Evolutionary conservation across 164 flowering plant species (phyloP).

Genomic region (Vitis rupestris): DNA sequence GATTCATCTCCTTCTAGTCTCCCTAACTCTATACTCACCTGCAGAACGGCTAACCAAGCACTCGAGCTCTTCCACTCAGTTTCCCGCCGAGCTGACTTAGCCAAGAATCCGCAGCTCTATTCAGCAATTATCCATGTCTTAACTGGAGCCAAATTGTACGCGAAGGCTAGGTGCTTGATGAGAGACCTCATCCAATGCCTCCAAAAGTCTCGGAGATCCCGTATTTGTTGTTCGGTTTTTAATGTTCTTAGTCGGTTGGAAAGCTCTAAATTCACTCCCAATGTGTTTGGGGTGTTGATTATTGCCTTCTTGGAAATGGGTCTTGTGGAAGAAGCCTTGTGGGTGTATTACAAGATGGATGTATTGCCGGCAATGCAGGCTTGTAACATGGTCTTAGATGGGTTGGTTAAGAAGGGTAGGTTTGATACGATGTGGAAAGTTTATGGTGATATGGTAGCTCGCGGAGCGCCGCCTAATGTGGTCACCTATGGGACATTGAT

Average conservation of each 20-base stretch:
- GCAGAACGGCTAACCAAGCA: constrained; percentile 34
- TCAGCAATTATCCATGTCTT: constrained; percentile 51
- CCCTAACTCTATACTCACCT: constrained; percentile 30
- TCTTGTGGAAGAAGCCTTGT: constrained; percentile 60
- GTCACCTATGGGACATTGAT: constrained; percentile 65
- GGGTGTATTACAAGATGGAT: constrained; percentile 50
- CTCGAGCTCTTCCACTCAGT: constrained; percentile 40
- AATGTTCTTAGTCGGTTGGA: constrained; percentile 30
- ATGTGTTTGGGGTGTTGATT: constrained; percentile 52
- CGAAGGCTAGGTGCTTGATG: constrained; percentile 54
- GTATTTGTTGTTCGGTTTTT: constrained; percentile 34
- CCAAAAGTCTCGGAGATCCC: constrained; percentile 30
- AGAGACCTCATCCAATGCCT: constrained; percentile 52
- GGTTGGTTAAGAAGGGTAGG: constrained; percentile 41
- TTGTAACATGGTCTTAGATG: constrained; percentile 59
- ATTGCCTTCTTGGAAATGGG: constrained; percentile 58
- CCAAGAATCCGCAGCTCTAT: constrained; percentile 31
- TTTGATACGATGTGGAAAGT: constrained; percentile 52
- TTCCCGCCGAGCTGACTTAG: constrained; percentile 8
- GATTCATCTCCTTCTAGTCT: constrained; percentile 19
- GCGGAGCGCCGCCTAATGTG: constrained; percentile 42
- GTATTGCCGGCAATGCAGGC: constrained; percentile 48
- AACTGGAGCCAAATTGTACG: constrained; percentile 32
- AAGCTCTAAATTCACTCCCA: constrained; percentile 23
- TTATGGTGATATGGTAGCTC: constrained; percentile 43